phyloP scores from a whole-genome alignment of 2,329 filamentous ascomycete genomes.

The Aulographum hederae region DNA sequence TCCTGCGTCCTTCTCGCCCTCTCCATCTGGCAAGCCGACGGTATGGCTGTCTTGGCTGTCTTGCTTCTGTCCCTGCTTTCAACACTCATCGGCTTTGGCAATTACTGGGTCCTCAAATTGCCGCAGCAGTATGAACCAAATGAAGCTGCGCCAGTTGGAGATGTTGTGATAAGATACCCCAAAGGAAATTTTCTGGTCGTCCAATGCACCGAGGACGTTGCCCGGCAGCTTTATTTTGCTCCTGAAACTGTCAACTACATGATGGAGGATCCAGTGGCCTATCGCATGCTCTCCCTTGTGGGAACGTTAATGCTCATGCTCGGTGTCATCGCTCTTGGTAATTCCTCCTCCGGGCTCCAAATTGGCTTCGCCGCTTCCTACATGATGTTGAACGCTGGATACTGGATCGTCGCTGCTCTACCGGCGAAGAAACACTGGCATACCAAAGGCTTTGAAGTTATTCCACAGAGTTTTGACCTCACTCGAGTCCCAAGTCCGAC shows the following conservation, averaged over 20 bases:
- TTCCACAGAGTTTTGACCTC: constrained; percentile 16
- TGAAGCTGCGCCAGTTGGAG: constrained; percentile 15
- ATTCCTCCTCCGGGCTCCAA: constrained; percentile 27
- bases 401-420: constrained; percentile 32
- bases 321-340: constrained; percentile 31
- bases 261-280: constrained; percentile 20
- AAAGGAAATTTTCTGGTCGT: constrained; percentile 32
- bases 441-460: constrained; percentile 23
- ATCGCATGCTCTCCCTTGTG: constrained; percentile 28
- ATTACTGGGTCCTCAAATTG: constrained; percentile 29
- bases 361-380: constrained; percentile 30
- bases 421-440: constrained; percentile 30
- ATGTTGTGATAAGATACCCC: constrained; percentile 31
- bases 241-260: constrained; percentile 30
- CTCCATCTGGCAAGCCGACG: constrained; percentile 27
- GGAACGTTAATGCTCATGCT: constrained; percentile 34
- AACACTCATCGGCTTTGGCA: constrained; percentile 28
- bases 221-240: constrained; percentile 32
- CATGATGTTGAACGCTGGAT: constrained; percentile 29
- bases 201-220: constrained; percentile 29
- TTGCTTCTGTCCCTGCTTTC: constrained; percentile 29
- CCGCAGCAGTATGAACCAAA: constrained; percentile 14
- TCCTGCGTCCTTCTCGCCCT: constrained; percentile 23
- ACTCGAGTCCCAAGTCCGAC: not conserved
- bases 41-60: constrained; percentile 31